phyloP scores from a whole-genome alignment of 805 yeast genomes.

The Hanseniaspora jakobsenii region DNA sequence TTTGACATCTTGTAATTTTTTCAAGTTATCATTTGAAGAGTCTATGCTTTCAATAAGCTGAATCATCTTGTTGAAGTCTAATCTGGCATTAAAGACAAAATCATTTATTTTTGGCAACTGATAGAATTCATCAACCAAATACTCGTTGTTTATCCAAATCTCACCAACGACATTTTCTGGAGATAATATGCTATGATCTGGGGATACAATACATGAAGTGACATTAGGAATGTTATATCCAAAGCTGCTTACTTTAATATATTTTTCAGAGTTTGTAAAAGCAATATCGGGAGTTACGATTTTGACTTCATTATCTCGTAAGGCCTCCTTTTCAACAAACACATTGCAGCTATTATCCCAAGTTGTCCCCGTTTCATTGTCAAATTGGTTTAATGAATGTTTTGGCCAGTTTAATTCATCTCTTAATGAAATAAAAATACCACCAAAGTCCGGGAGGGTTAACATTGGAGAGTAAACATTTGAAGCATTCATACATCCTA shows the following conservation, averaged over 20 bases:
- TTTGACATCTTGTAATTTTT: slow-evolving; percentile 11
- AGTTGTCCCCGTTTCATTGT: not conserved
- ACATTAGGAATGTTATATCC: slow-evolving; percentile 94
- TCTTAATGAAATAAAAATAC: slow-evolving; percentile 80
- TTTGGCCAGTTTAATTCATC: slow-evolving; percentile 53
- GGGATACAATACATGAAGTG: slow-evolving; percentile 84
- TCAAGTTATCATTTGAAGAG: slow-evolving; percentile 1
- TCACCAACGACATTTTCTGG: slow-evolving; percentile 80
- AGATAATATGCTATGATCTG: slow-evolving; percentile 69
- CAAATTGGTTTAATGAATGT: slow-evolving; percentile 10
- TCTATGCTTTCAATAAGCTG: slow-evolving; percentile 15
- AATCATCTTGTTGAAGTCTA: slow-evolving; percentile 26
- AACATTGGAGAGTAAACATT: slow-evolving; percentile 78
- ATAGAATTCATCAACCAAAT: slow-evolving; percentile 48
- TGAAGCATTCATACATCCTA: slow-evolving; percentile 69
- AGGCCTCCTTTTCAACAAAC: slow-evolving; percentile 27
- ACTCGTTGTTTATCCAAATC: slow-evolving; percentile 92
- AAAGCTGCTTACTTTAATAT: slow-evolving; percentile 72
- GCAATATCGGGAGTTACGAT: slow-evolving; percentile 20
- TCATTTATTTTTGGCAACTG: slow-evolving; percentile 29
- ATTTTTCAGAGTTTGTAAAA: slow-evolving; percentile 31
- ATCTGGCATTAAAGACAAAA: slow-evolving; percentile 28
- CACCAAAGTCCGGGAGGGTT: slow-evolving; percentile 87
- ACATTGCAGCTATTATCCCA: slow-evolving; percentile 19
- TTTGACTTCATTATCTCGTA: slow-evolving; percentile 27